These are phyloP conservation scores for Vigna reflexopilosa DNA, from an alignment of 306 rosid species.

Conservation along the genomic window DNA sequence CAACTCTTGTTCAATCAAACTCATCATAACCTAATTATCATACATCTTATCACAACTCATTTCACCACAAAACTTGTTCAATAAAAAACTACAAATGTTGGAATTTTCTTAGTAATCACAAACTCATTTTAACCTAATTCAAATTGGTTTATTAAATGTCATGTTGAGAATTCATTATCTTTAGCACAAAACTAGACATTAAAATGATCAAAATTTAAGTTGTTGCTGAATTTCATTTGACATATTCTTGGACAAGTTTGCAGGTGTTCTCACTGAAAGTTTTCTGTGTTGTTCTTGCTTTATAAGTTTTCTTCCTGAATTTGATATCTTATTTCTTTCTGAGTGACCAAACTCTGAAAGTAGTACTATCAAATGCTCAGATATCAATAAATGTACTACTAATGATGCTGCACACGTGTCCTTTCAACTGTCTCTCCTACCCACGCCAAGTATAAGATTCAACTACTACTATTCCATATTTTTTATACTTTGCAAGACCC, in stretches of 20 bases:
- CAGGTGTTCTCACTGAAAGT: slow-evolving; percentile 5
- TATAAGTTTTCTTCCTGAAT: slow-evolving; percentile 16
- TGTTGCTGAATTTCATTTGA: too few relatives aligned
- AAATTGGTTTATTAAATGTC: too few relatives aligned
- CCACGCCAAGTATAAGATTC: background rate
- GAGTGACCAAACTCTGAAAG: background rate
- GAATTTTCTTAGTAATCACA: background rate
- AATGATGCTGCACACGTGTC: slow-evolving; percentile 24
- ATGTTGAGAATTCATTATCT: too few relatives aligned
- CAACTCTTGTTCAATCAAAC: background rate
- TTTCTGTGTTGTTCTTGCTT: slow-evolving; percentile 25
- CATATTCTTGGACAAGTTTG: background rate
- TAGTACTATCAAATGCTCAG: slow-evolving; percentile 16
- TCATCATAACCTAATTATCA: background rate
- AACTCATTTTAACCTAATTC: too few relatives aligned
- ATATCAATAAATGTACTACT: background rate
- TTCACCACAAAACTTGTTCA: background rate
- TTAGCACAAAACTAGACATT: too few relatives aligned
- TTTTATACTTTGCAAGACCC: too few relatives aligned
- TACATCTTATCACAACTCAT: background rate
- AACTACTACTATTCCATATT: background rate
- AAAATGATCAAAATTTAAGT: too few relatives aligned
- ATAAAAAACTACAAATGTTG: background rate
- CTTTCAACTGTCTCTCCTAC: background rate
- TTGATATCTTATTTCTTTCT: background rate